Evolutionary conservation across 1,139 yeast genomes (phyloP).

Genomic region (Saccharomyces hybrid): DNA sequence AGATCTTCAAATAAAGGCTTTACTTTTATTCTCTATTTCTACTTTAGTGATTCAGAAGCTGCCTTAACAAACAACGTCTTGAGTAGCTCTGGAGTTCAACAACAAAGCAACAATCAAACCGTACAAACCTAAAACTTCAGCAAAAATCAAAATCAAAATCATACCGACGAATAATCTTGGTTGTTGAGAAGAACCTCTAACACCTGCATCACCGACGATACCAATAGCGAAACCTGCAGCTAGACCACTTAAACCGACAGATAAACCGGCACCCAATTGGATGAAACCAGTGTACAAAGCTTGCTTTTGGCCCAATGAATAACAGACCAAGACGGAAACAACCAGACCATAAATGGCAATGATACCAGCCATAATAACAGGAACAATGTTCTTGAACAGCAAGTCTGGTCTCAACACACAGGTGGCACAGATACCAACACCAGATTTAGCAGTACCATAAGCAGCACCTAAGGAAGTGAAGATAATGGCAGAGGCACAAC

Average conservation of each 20-base stretch:
- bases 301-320: slow-evolving; percentile 81
- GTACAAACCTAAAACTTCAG: slow-evolving; percentile 95
- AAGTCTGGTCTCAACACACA: slow-evolving; percentile 96
- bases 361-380: slow-evolving; percentile 99
- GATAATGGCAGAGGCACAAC: slow-evolving; percentile 98
- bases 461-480: slow-evolving; percentile 99
- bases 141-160: slow-evolving; percentile 94
- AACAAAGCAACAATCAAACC: slow-evolving; percentile 96
- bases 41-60: not conserved
- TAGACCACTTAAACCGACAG: slow-evolving; percentile 94
- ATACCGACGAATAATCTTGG: slow-evolving; percentile 96
- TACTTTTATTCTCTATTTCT: not conserved
- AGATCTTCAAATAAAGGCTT: not conserved
- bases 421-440: slow-evolving; percentile 99
- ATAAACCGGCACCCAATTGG: slow-evolving; percentile 96
- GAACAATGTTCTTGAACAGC: slow-evolving; percentile 82
- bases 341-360: slow-evolving; percentile 98
- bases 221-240: slow-evolving; percentile 99
- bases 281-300: slow-evolving; percentile 96
- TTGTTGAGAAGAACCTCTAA: slow-evolving; percentile 92
- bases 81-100: slow-evolving; percentile 94
- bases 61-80: slow-evolving; percentile 71
- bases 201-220: slow-evolving; percentile 98
- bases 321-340: slow-evolving; percentile 90
- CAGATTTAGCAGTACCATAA: slow-evolving; percentile 98